Evolutionary conservation across 768 basidiomycete genomes (phyloP).

Genomic region (Mycena venus): DNA sequence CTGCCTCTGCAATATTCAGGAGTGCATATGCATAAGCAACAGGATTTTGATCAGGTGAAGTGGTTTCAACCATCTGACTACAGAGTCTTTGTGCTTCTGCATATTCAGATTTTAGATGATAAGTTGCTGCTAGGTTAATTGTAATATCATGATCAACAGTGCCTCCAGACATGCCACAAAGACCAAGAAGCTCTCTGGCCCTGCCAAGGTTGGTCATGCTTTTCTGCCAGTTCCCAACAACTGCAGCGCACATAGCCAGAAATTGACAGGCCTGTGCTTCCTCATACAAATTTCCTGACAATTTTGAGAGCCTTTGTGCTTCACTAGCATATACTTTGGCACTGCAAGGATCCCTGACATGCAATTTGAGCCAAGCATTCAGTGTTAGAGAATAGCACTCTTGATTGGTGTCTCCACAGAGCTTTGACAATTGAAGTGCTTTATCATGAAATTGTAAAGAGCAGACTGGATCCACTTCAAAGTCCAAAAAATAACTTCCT

Average conservation of each 20-base stretch:
- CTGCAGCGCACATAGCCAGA: background rate
- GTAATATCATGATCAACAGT: background rate
- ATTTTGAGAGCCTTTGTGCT: too few species aligned
- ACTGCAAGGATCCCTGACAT: background rate
- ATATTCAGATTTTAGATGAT: constrained; percentile 12
- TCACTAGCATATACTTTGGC: background rate
- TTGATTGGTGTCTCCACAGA: background rate
- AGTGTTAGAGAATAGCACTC: background rate
- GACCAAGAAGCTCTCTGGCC: background rate
- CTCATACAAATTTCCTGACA: background rate
- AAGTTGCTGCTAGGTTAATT: background rate
- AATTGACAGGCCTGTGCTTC: background rate
- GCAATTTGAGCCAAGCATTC: background rate
- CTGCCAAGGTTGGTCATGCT: background rate
- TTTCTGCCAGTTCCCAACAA: background rate
- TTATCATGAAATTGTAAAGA: background rate
- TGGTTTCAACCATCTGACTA: background rate
- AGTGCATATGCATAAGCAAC: background rate
- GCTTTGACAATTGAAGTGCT: background rate
- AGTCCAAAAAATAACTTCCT: background rate
- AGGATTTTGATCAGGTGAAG: background rate
- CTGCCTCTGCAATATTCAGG: too few species aligned
- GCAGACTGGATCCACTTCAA: background rate
- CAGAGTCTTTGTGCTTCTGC: background rate
- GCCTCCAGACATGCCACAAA: constrained; percentile 4